Conservation (phyloP, 2,329 filamentous ascomycete species). For the Leptographium lundbergii region DNA sequence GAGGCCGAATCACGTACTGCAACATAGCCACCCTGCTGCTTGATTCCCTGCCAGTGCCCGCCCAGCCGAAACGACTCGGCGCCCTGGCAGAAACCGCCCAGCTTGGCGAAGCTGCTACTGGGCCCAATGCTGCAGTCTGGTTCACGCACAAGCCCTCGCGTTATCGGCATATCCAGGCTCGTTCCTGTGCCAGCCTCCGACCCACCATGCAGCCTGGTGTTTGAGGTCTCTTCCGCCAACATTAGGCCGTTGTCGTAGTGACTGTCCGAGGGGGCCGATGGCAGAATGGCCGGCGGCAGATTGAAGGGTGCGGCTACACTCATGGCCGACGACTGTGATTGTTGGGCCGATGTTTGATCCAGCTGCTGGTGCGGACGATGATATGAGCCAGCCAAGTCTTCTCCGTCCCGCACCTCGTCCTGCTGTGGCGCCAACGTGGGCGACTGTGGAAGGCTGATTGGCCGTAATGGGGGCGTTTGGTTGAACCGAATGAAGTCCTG, state of each 20-base stretch:
- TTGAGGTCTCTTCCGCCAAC: constrained; percentile 4
- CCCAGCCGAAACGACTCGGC: constrained; percentile 23
- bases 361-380: not conserved
- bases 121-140: constrained; percentile 21
- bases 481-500: constrained; percentile 12
- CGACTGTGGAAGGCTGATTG: constrained; percentile 8
- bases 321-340: not conserved
- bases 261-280: constrained; percentile 1
- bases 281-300: constrained; percentile 1
- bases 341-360: not conserved
- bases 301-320: not conserved
- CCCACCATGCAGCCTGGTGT: not conserved
- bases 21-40: constrained; percentile 17
- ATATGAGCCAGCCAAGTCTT: not conserved
- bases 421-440: not conserved
- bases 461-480: constrained; percentile 9
- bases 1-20: constrained; percentile 5
- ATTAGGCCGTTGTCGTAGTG: constrained; percentile 8
- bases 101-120: constrained; percentile 22
- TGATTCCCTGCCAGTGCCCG: constrained; percentile 24
- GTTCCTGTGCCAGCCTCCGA: not conserved
- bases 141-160: constrained; percentile 10
- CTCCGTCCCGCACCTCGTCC: not conserved
- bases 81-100: constrained; percentile 26
- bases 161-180: constrained; percentile 3